Evolutionary conservation across 2,329 filamentous ascomycete genomes (phyloP), one percentile per base, ranked within the genome.

Genomic region (Fusarium gaditjirri): DNA sequence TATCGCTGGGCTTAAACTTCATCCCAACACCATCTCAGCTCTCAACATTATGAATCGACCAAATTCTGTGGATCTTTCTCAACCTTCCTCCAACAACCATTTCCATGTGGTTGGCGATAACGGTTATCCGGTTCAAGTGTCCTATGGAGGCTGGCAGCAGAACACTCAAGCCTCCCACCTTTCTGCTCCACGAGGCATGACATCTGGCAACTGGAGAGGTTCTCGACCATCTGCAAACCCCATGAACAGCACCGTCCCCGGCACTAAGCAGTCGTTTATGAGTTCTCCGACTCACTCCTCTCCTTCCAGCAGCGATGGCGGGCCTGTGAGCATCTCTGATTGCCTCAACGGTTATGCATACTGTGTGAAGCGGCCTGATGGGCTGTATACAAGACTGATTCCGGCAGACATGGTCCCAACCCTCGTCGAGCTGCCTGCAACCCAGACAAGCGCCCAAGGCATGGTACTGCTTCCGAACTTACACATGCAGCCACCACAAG

Each of bases 381-480:
- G 71, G 16, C 58, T 47, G 36, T 73, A 73, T 41, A 73, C 71
- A 27, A 73, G 71, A 33, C 71, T 73, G 16, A 25, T 73, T 33
- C 71, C 71, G 6, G 71, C 71, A 33, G 71, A 73, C 42, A 73
- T 73, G 71, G 67, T 73, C 27, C 71, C 71, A 14, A n/a, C 27
- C 7, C 75, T 86, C 38, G 72, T 78, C 10, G 83, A 84, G 47
- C 80, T 90, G 8, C 84, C 85, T 4, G 73, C 81, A 3, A 60
- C 80, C 3, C 83, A 88, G 76, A 62, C 75, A 14, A 78, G 77
- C 39, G 77, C 78, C 27, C 71, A 74, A 11, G 84, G 85, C 17
- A 84, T 89, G 84, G 77, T 86, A 9, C 81, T 88, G 10, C 76
- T 89, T 25, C 84, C 85, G 1, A 71, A 80, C 13, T 82, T 86